phyloP scores from a whole-genome alignment of 1,139 yeast species.

The Diutina sp. region DNA sequence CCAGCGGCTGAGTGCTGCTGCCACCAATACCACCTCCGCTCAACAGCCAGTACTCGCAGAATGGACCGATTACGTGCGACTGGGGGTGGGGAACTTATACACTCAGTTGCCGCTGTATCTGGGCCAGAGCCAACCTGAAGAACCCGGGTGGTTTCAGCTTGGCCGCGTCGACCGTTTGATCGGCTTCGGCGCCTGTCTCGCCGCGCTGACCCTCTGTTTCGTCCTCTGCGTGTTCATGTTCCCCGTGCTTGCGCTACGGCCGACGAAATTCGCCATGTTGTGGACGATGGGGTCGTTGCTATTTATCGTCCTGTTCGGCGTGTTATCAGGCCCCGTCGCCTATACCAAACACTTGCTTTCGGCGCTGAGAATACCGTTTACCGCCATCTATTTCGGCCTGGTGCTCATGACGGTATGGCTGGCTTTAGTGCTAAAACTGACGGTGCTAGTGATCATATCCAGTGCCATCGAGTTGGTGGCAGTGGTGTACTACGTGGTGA shows the following conservation, averaged over 20 bases:
- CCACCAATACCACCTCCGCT: conserved; percentile 1
- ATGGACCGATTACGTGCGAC: conserved; percentile 33
- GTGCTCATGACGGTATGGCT: conserved; percentile 54
- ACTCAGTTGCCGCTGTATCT: conserved; percentile 26
- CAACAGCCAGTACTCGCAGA: conserved; percentile 14
- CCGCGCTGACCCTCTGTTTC: conserved; percentile 71
- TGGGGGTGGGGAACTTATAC: conserved; percentile 30
- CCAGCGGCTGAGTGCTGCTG: conserved; percentile 8
- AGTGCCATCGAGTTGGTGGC: conserved; percentile 74
- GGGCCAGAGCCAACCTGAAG: conserved; percentile 14
- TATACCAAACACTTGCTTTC: conserved; percentile 67
- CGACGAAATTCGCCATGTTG: conserved; percentile 77
- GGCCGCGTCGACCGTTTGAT: conserved; percentile 71
- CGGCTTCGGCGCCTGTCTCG: conserved; percentile 65
- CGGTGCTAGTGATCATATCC: conserved; percentile 64
- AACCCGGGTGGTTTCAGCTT: conserved; percentile 45
- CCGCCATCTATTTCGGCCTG: conserved; percentile 65
- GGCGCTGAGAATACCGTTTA: conserved; percentile 65
- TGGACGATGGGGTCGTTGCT: conserved; percentile 93
- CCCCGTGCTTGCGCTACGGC: conserved; percentile 83
- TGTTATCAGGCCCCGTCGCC: conserved; percentile 51
- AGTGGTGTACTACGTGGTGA: conserved; percentile 74
- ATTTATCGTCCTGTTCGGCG: conserved; percentile 82
- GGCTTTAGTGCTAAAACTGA: conserved; percentile 45
- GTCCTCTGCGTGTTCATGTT: conserved; percentile 73